A percentile compares a stretch with the other conserved stretches of the same genome.
Conservation (phyloP, 805 yeast species). For the Spathaspora girioi region DNA sequence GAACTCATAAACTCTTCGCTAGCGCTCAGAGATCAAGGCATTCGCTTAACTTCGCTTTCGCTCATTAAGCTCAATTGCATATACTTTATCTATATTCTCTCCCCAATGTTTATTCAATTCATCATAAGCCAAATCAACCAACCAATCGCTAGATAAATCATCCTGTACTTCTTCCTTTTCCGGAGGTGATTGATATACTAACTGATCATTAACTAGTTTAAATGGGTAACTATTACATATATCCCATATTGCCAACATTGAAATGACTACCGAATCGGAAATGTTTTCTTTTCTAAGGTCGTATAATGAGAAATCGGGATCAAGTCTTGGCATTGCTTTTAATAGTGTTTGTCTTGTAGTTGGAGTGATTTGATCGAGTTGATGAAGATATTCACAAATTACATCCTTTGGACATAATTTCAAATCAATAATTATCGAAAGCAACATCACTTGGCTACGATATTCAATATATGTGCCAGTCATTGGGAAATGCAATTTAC, state of each 20-base stretch:
- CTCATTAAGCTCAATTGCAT: slow-evolving; percentile 13
- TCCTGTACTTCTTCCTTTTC: neutral
- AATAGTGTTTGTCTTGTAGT: neutral
- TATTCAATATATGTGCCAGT: slow-evolving; percentile 7
- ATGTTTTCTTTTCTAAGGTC: slow-evolving; percentile 10
- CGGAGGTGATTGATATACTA: neutral
- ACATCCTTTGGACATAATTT: neutral
- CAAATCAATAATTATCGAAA: slow-evolving; percentile 13
- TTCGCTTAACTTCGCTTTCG: neutral
- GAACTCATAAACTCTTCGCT: no score
- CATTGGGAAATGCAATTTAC: slow-evolving; percentile 11
- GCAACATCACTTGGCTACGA: slow-evolving; percentile 18
- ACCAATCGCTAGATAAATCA: slow-evolving; percentile 9
- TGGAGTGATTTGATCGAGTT: neutral
- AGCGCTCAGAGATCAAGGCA: no score
- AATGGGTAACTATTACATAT: slow-evolving; percentile 16
- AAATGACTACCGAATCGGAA: slow-evolving; percentile 29
- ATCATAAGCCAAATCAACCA: slow-evolving; percentile 13
- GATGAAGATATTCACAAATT: neutral
- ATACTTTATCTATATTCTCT: slow-evolving; percentile 26
- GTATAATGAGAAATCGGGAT: neutral
- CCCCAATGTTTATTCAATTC: slow-evolving; percentile 22
- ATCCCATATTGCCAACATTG: slow-evolving; percentile 36
- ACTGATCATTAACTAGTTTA: neutral
- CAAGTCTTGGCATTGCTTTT: neutral